These are phyloP conservation scores for Mortierella sp. DNA, from an alignment of 371 early-diverging fungal genomes.

Conservation along the genomic window DNA sequence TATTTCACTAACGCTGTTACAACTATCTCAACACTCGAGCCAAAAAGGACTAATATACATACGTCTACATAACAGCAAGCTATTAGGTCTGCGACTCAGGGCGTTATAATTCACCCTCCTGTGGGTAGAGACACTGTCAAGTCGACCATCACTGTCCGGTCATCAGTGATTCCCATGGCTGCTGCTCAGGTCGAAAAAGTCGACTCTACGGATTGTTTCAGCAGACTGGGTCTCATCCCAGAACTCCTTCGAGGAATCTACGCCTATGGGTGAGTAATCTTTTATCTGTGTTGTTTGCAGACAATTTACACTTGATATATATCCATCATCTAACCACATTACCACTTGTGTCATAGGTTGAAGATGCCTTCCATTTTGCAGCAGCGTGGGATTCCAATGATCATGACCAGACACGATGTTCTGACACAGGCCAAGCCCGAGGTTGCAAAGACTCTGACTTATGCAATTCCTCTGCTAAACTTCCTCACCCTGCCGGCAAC, in stretches of 20 bases:
- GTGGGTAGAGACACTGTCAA: slow-evolving; percentile 38
- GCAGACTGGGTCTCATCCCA: slow-evolving; percentile 44
- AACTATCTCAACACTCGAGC: not conserved
- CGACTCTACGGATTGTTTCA: slow-evolving; percentile 52
- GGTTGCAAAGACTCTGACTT: slow-evolving; percentile 54
- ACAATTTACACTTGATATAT: not conserved
- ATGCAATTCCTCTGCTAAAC: slow-evolving; percentile 48
- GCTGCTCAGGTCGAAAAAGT: slow-evolving; percentile 40
- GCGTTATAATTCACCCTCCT: slow-evolving; percentile 25
- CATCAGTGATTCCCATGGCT: slow-evolving; percentile 25
- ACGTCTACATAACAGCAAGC: slow-evolving; percentile 23
- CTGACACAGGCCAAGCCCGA: slow-evolving; percentile 55
- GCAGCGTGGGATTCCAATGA: slow-evolving; percentile 58
- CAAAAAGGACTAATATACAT: not conserved
- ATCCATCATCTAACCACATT: not conserved
- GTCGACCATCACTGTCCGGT: slow-evolving; percentile 37
- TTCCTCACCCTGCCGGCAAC: slow-evolving; percentile 52
- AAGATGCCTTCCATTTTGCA: slow-evolving; percentile 55
- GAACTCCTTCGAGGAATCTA: slow-evolving; percentile 54
- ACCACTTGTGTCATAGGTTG: slow-evolving; percentile 9
- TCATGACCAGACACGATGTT: slow-evolving; percentile 54
- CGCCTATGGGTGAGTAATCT: slow-evolving; percentile 38
- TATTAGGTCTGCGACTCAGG: slow-evolving; percentile 36
- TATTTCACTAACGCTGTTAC: not conserved
- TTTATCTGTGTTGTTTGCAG: not conserved